phyloP scores from a whole-genome alignment of 129 eudicot species.

The Flaveria ramosissima region DNA sequence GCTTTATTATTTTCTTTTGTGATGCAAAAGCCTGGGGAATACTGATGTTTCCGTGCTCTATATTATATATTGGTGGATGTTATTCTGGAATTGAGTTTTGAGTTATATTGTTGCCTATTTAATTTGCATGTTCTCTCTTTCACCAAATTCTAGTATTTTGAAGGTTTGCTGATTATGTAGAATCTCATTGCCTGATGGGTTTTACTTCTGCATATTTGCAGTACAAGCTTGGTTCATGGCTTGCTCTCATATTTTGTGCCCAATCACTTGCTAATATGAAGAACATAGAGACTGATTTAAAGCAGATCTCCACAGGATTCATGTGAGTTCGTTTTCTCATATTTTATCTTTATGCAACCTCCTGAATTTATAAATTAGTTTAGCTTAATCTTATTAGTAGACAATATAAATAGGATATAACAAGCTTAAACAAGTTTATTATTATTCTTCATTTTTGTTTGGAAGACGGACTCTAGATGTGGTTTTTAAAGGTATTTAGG shows the following conservation, averaged over 20 bases:
- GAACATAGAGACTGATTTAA: conserved; percentile 85
- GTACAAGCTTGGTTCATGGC: conserved; percentile 95
- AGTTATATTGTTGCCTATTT: not conserved
- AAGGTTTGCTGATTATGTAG: not conserved
- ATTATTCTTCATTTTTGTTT: not conserved
- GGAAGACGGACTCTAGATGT: not conserved
- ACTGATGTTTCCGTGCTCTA: not conserved
- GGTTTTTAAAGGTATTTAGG: not conserved
- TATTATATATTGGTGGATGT: too few species aligned
- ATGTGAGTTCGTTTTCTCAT: conserved; percentile 57
- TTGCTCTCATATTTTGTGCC: conserved; percentile 83
- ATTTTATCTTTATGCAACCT: conserved; percentile 6
- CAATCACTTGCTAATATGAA: conserved; percentile 89
- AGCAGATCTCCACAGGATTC: conserved; percentile 97
- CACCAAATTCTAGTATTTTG: not conserved
- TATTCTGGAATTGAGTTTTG: not conserved
- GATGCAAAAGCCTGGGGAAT: not conserved
- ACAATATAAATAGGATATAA: not conserved
- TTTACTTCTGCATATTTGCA: conserved; percentile 30
- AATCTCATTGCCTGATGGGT: not conserved
- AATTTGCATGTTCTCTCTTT: not conserved
- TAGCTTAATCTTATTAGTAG: not conserved
- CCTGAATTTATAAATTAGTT: not conserved
- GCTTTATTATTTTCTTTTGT: not conserved
- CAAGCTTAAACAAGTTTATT: not conserved